These are phyloP conservation scores for Aspergillus tubingensis DNA, from an alignment of 2,329 filamentous ascomycete species.

Conservation along the genomic window DNA sequence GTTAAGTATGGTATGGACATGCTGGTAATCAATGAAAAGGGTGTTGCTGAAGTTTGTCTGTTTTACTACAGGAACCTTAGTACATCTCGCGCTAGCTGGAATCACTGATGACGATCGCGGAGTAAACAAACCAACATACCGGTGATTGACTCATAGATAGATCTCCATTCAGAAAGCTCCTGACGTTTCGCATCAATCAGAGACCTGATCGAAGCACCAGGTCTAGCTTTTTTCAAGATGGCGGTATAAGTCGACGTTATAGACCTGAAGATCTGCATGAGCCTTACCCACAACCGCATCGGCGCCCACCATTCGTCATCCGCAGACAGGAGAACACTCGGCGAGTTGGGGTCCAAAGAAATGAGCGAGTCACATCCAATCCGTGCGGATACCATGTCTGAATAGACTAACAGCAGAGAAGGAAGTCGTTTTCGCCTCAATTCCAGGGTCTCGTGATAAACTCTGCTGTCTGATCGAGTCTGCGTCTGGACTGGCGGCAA, in stretches of 20 bases:
- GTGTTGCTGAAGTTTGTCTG: slow-evolving; percentile 38
- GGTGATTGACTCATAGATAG: not conserved
- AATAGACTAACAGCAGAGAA: slow-evolving; percentile 44
- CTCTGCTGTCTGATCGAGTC: slow-evolving; percentile 15
- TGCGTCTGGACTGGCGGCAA: slow-evolving; percentile 23
- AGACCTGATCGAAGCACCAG: not conserved
- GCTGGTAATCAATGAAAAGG: slow-evolving; percentile 50
- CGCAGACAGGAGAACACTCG: slow-evolving; percentile 33
- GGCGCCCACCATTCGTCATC: slow-evolving; percentile 47
- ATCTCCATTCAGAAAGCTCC: slow-evolving; percentile 14
- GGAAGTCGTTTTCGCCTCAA: slow-evolving; percentile 34
- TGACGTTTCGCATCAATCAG: slow-evolving; percentile 15
- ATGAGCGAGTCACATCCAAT: slow-evolving; percentile 49
- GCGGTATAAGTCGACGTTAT: not conserved
- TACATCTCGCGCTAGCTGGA: not conserved
- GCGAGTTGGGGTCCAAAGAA: slow-evolving; percentile 39
- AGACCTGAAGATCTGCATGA: slow-evolving; percentile 34
- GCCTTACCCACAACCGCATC: slow-evolving; percentile 46
- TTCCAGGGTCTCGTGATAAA: slow-evolving; percentile 23
- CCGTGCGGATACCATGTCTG: slow-evolving; percentile 51
- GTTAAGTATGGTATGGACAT: slow-evolving; percentile 35
- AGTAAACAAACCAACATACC: slow-evolving; percentile 4
- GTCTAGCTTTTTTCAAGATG: not conserved
- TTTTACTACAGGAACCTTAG: not conserved
- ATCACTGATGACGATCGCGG: not conserved